These are phyloP conservation scores for Hansenula lynferdii DNA, from an alignment of 1,139 yeast genomes.

Conservation along the genomic window DNA sequence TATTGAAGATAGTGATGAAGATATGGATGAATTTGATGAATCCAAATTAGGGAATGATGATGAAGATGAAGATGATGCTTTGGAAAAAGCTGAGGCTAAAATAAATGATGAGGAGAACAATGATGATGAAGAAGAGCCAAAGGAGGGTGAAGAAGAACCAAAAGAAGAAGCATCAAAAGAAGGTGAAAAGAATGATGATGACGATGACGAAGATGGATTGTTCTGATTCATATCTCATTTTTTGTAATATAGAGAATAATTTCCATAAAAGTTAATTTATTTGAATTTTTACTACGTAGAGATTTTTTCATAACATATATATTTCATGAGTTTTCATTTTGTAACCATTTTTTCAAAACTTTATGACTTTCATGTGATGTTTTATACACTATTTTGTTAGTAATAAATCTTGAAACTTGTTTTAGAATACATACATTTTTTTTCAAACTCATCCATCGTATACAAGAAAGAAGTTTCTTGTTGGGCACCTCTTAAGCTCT, in stretches of 20 bases:
- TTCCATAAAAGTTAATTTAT: too few relatives aligned
- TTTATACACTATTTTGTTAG: slow-evolving; percentile 37
- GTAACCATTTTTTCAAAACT: slow-evolving; percentile 61
- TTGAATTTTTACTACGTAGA: too few relatives aligned
- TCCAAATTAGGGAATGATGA: slow-evolving; percentile 22
- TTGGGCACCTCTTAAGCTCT: slow-evolving; percentile 38
- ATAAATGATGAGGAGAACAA: slow-evolving; percentile 10
- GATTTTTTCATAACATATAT: too few relatives aligned
- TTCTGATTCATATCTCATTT: slow-evolving; percentile 9
- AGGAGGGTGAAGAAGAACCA: slow-evolving; percentile 6
- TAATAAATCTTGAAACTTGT: too few relatives aligned
- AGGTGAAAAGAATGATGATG: slow-evolving; percentile 22
- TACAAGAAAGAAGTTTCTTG: slow-evolving; percentile 45
- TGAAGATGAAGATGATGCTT: slow-evolving; percentile 22
- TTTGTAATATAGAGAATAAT: too few relatives aligned
- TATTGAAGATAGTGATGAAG: slow-evolving; percentile 53
- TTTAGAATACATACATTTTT: slow-evolving; percentile 30
- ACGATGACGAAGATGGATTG: slow-evolving; percentile 23
- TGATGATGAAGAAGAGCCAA: slow-evolving; percentile 17
- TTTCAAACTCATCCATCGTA: slow-evolving; percentile 75
- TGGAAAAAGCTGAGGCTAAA: slow-evolving; percentile 17
- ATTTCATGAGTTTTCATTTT: slow-evolving; percentile 27
- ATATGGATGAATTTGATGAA: slow-evolving; percentile 25
- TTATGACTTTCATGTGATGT: slow-evolving; percentile 57
- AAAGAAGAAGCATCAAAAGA: slow-evolving; percentile 18